Conservation (phyloP, 1,284 basidiomycete genomes). For the Mycena sp. region DNA sequence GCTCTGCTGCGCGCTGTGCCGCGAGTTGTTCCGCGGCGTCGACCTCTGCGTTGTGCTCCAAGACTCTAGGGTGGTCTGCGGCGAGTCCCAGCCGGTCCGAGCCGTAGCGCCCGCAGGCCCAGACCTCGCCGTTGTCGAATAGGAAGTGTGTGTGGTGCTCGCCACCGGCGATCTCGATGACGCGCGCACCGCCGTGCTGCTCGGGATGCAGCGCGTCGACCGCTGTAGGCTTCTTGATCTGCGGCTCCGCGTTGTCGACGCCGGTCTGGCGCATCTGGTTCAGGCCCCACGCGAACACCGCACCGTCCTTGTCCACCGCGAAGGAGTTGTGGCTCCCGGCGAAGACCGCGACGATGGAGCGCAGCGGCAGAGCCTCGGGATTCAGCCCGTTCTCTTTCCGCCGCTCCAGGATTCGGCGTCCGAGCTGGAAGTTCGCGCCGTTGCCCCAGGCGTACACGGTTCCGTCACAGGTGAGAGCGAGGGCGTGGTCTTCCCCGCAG, state of each 20-base stretch:
- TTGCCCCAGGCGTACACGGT: slow-evolving; percentile 81
- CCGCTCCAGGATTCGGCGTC: slow-evolving; percentile 75
- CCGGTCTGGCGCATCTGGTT: slow-evolving; percentile 57
- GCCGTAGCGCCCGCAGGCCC: slow-evolving; percentile 67
- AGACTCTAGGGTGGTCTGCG: slow-evolving; percentile 50
- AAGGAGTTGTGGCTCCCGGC: slow-evolving; percentile 81
- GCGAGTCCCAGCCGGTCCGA: slow-evolving; percentile 73
- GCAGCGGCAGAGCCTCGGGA: slow-evolving; percentile 71
- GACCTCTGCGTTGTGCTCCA: neutral
- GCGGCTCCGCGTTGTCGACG: slow-evolving; percentile 54
- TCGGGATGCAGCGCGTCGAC: slow-evolving; percentile 6
- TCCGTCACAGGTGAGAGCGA: slow-evolving; percentile 79
- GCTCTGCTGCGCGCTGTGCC: no score
- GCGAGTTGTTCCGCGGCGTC: no score
- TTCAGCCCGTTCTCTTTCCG: slow-evolving; percentile 75
- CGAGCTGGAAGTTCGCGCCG: slow-evolving; percentile 80
- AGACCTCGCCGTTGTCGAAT: slow-evolving; percentile 80
- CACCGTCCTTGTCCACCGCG: slow-evolving; percentile 76
- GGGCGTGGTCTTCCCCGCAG: slow-evolving; percentile 80
- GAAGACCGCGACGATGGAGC: slow-evolving; percentile 70
- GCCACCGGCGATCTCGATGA: slow-evolving; percentile 71
- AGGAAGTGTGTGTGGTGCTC: slow-evolving; percentile 84
- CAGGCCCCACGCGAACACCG: slow-evolving; percentile 82
- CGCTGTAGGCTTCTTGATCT: slow-evolving; percentile 44
- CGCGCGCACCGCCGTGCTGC: slow-evolving; percentile 64